These are phyloP conservation scores for Acmispon strigosus DNA, from an alignment of 306 rosid species.

Conservation along the genomic window DNA sequence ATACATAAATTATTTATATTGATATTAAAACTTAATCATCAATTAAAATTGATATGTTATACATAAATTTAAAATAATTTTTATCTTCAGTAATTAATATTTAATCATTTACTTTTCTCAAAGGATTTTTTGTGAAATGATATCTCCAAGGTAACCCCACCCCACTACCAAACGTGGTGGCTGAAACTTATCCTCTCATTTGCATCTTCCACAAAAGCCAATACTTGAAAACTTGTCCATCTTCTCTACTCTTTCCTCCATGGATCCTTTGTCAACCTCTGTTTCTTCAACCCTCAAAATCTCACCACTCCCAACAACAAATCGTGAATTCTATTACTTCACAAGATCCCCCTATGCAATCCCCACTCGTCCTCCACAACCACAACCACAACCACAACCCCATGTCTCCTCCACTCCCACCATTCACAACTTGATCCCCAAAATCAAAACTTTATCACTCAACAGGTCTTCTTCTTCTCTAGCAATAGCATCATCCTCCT, in stretches of 20 bases:
- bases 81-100: too few relatives aligned
- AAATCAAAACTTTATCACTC: slow-evolving; percentile 33
- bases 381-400: slow-evolving; percentile 29
- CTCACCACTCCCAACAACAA: slow-evolving; percentile 27
- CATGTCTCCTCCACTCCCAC: slow-evolving; percentile 34
- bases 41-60: too few relatives aligned
- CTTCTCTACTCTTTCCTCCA: slow-evolving; percentile 19
- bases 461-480: slow-evolving; percentile 11
- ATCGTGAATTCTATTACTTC: slow-evolving; percentile 41
- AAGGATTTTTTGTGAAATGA: too few relatives aligned
- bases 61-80: too few relatives aligned
- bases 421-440: slow-evolving; percentile 23
- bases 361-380: slow-evolving; percentile 18
- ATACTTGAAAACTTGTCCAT: neutral
- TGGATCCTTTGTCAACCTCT: slow-evolving; percentile 70
- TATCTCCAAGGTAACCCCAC: neutral
- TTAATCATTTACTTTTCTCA: too few relatives aligned
- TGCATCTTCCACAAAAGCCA: neutral
- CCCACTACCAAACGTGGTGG: neutral
- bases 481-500: slow-evolving; percentile 3
- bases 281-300: slow-evolving; percentile 56
- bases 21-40: too few relatives aligned
- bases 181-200: neutral
- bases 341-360: slow-evolving; percentile 23
- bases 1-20: too few relatives aligned